phyloP scores from a whole-genome alignment of 495 filamentous ascomycete genomes.

The Staphylotrichum tortipilum region DNA sequence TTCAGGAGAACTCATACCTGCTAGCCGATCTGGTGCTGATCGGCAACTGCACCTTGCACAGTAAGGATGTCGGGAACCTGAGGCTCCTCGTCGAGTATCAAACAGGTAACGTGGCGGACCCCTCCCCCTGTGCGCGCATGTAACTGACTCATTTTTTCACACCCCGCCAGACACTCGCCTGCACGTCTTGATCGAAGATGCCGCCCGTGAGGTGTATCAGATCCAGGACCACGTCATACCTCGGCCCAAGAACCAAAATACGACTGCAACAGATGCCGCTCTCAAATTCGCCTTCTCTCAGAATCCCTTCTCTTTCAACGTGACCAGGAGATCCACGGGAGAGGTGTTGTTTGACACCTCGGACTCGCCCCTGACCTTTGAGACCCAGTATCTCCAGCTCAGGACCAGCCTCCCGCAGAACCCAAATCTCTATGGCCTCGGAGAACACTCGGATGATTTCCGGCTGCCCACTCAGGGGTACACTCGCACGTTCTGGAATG shows the following conservation, averaged over 20 bases:
- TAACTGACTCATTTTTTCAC: slow-evolving; percentile 9
- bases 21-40: slow-evolving; percentile 58
- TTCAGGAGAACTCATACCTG: slow-evolving; percentile 38
- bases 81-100: slow-evolving; percentile 68
- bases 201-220: slow-evolving; percentile 63
- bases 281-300: slow-evolving; percentile 57
- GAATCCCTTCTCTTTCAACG: slow-evolving; percentile 70
- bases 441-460: slow-evolving; percentile 70
- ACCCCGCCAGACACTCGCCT: slow-evolving; percentile 59
- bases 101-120: slow-evolving; percentile 45
- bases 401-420: slow-evolving; percentile 57
- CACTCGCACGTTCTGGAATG: slow-evolving; percentile 72
- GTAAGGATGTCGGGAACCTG: slow-evolving; percentile 56
- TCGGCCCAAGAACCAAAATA: slow-evolving; percentile 39
- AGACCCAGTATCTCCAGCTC: slow-evolving; percentile 66
- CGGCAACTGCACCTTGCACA: slow-evolving; percentile 57
- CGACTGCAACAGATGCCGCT: slow-evolving; percentile 24
- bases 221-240: slow-evolving; percentile 63
- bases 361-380: slow-evolving; percentile 62
- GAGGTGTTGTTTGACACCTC: slow-evolving; percentile 77
- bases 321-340: slow-evolving; percentile 48
- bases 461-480: slow-evolving; percentile 61
- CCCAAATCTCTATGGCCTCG: slow-evolving; percentile 70
- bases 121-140: not conserved
- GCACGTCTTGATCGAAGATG: slow-evolving; percentile 74